A percentile compares a stretch with the other conserved stretches of the same genome.
phyloP scores from a whole-genome alignment of 2,329 filamentous ascomycete genomes.

The Penicillium palitans region DNA sequence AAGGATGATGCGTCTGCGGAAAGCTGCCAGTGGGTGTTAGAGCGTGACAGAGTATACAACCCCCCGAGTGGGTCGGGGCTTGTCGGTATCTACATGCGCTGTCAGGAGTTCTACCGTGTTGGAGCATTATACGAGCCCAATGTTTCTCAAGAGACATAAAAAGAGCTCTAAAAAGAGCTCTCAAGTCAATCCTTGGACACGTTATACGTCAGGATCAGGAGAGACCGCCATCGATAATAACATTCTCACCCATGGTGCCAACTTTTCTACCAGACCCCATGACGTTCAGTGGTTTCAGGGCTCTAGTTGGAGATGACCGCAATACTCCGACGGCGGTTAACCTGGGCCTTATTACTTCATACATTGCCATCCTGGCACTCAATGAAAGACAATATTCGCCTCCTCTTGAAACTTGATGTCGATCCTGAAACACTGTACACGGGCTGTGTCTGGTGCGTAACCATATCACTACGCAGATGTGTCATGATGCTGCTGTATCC shows the following conservation, averaged over 20 bases:
- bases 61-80: neutral
- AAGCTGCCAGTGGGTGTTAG: neutral
- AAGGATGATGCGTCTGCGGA: neutral
- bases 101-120: neutral
- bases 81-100: neutral
- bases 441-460: neutral
- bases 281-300: neutral
- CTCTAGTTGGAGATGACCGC: too few relatives aligned
- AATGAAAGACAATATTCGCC: neutral
- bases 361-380: neutral
- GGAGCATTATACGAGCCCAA: neutral
- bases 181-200: neutral
- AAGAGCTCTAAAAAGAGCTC: too few relatives aligned
- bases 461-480: neutral
- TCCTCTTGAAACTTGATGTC: neutral
- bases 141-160: neutral
- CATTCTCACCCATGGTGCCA: neutral
- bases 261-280: neutral
- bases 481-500: neutral
- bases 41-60: neutral
- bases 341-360: neutral
- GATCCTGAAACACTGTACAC: neutral
- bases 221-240: neutral
- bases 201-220: neutral
- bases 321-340: neutral